Conservation (phyloP, 2,329 filamentous ascomycete species). For the Sporothrix luriei region DNA sequence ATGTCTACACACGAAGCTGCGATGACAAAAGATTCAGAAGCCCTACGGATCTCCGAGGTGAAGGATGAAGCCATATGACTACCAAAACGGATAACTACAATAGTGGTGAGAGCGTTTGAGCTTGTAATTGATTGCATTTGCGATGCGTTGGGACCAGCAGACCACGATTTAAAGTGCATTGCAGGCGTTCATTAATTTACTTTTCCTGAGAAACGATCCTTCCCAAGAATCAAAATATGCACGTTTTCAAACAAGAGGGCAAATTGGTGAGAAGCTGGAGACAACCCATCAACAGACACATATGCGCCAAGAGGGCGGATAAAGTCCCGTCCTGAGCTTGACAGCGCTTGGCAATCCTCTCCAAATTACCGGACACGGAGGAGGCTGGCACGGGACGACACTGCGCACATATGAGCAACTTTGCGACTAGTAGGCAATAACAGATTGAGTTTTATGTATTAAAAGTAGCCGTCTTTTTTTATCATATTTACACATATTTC, state of each 20-base stretch:
- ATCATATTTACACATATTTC: too few species aligned
- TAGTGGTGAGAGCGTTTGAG: background rate
- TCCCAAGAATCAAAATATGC: background rate
- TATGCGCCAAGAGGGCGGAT: background rate
- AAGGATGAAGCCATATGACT: background rate
- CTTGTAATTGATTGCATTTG: slow-evolving; percentile 14
- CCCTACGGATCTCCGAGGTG: background rate
- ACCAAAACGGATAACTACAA: background rate
- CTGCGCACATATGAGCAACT: slow-evolving; percentile 20
- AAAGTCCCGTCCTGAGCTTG: background rate
- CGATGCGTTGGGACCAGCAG: background rate
- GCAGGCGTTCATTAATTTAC: background rate
- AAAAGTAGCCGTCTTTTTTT: too few species aligned
- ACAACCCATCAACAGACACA: background rate
- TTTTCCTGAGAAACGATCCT: background rate
- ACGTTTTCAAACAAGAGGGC: background rate
- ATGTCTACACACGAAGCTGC: background rate
- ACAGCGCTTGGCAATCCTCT: background rate
- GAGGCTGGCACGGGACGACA: slow-evolving; percentile 1
- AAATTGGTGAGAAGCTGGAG: background rate
- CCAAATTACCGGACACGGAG: background rate
- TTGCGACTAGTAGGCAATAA: too few species aligned
- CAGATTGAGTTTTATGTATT: too few species aligned
- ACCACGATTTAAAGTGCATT: background rate
- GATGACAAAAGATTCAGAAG: background rate